Evolutionary conservation across 2,329 filamentous ascomycete genomes (phyloP).

Genomic region (Pseudogymnoascus sp.): DNA sequence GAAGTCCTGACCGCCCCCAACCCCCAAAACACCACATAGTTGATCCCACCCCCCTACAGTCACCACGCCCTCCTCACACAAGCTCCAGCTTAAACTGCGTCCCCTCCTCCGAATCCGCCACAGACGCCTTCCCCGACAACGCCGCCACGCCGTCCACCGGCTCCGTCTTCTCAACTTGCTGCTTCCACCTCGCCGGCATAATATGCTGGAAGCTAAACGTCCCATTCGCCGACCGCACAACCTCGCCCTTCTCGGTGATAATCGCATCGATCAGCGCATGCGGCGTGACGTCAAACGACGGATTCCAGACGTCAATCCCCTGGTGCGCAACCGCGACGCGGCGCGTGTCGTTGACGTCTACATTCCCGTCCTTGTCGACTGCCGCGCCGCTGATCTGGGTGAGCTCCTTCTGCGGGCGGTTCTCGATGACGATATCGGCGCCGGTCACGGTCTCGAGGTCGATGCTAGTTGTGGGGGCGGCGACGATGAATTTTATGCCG

Average conservation of each 20-base stretch:
- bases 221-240: constrained; percentile 67
- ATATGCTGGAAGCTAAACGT: constrained; percentile 57
- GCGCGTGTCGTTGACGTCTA: constrained; percentile 57
- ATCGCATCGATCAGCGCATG: constrained; percentile 83
- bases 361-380: constrained; percentile 52
- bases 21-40: constrained; percentile 3
- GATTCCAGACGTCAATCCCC: constrained; percentile 87
- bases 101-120: constrained; percentile 15
- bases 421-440: constrained; percentile 78
- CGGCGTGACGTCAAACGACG: constrained; percentile 92
- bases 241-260: constrained; percentile 83
- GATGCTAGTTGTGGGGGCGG: constrained; percentile 89
- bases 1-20: constrained; percentile 1
- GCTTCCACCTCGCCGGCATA: constrained; percentile 48
- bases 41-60: background rate
- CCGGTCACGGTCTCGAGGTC: constrained; percentile 76
- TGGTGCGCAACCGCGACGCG: constrained; percentile 71
- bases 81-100: constrained; percentile 19
- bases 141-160: background rate
- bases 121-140: background rate
- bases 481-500: constrained; percentile 88
- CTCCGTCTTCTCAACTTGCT: constrained; percentile 17
- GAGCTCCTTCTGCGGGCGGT: constrained; percentile 73
- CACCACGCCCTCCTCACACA: background rate
- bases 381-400: constrained; percentile 76